Evolutionary conservation across 2,329 filamentous ascomycete species (phyloP).

Genomic region (Neoascochyta sp.): DNA sequence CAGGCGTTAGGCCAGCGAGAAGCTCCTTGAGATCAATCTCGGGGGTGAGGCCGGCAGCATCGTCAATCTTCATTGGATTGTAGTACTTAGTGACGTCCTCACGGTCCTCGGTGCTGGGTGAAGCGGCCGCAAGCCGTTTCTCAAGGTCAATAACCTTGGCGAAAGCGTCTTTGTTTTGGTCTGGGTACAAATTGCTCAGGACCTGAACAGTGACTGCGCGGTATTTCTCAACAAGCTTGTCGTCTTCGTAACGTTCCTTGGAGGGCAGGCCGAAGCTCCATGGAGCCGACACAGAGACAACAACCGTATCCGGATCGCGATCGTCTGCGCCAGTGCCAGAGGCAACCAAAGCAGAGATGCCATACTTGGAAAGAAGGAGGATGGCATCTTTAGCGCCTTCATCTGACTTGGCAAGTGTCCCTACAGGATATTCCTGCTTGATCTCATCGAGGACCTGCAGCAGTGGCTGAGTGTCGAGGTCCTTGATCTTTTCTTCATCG

Average conservation of each 20-base stretch:
- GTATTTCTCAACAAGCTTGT: constrained; percentile 31
- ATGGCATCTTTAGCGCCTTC: constrained; percentile 45
- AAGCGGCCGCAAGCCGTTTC: constrained; percentile 57
- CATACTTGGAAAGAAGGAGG: constrained; percentile 46
- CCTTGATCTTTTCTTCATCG: constrained; percentile 56
- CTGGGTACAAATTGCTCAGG: constrained; percentile 18
- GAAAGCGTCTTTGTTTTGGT: constrained; percentile 32
- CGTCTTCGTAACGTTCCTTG: constrained; percentile 37
- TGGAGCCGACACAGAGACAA: constrained; percentile 48
- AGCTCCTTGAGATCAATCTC: constrained; percentile 54
- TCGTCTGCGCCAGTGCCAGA: constrained; percentile 44
- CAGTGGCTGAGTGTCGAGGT: constrained; percentile 56
- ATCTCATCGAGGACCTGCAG: constrained; percentile 54
- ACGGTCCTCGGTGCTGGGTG: constrained; percentile 56
- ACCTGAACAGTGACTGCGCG: constrained; percentile 22
- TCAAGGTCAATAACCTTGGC: constrained; percentile 50
- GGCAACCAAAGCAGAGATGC: constrained; percentile 35
- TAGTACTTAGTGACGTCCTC: constrained; percentile 65
- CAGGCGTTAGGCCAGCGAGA: constrained; percentile 52
- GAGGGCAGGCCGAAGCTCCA: constrained; percentile 45
- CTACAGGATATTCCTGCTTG: constrained; percentile 17
- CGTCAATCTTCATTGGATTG: constrained; percentile 58
- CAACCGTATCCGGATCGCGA: constrained; percentile 53
- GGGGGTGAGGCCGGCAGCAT: constrained; percentile 55
- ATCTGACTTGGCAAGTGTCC: constrained; percentile 1